These are phyloP conservation scores for Lithohypha guttulata DNA, from an alignment of 2,329 filamentous ascomycete genomes.

Conservation along the genomic window DNA sequence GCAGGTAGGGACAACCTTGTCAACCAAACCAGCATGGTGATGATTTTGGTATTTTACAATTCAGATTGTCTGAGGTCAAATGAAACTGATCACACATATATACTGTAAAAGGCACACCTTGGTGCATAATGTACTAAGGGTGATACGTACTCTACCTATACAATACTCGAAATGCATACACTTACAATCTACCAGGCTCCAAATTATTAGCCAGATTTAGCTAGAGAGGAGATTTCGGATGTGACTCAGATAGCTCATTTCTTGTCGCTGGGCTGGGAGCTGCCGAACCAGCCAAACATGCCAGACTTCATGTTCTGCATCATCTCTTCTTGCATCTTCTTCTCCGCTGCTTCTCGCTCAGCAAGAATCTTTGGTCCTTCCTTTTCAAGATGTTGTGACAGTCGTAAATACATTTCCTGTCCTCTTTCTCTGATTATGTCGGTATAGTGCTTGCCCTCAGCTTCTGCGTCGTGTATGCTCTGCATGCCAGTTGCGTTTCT, in stretches of 20 bases:
- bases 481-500: conserved; percentile 55
- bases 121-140: too few relatives aligned
- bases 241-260: conserved; percentile 5
- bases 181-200: too few relatives aligned
- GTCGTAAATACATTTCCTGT: conserved; percentile 74
- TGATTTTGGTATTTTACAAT: too few relatives aligned
- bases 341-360: conserved; percentile 79
- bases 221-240: conserved; percentile 2
- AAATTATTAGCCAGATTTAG: too few relatives aligned
- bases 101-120: too few relatives aligned
- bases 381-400: conserved; percentile 83
- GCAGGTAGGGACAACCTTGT: too few relatives aligned
- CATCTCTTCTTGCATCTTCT: conserved; percentile 79
- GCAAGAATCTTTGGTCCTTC: conserved; percentile 94
- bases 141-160: too few relatives aligned
- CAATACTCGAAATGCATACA: too few relatives aligned
- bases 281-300: conserved; percentile 38
- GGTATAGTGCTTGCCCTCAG: conserved; percentile 92
- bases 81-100: too few relatives aligned
- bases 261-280: conserved; percentile 24
- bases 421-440: conserved; percentile 89
- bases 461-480: conserved; percentile 35
- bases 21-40: too few relatives aligned
- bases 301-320: conserved; percentile 86
- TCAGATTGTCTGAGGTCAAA: too few relatives aligned